Percentiles rank a stretch among this genome's conserved stretches.
phyloP scores from a whole-genome alignment of 805 yeast species.

The Wickerhamiella parazyma region DNA sequence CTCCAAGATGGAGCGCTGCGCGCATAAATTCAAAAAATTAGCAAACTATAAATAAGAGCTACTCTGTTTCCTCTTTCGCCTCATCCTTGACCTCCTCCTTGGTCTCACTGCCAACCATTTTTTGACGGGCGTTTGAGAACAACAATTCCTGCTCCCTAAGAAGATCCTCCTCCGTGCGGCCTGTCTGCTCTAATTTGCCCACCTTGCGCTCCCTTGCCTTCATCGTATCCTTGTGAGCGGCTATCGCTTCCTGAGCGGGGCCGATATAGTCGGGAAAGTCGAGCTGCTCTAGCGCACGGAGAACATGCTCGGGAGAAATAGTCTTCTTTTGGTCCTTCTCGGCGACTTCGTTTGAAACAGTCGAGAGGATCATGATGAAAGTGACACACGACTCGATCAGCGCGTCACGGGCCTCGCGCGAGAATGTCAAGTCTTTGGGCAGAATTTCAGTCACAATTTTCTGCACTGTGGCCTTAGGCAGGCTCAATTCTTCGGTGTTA shows the following conservation, averaged over 20 bases:
- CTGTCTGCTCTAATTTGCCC: slow-evolving; percentile 86
- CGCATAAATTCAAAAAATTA: slow-evolving; percentile 10
- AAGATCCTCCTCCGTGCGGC: slow-evolving; percentile 83
- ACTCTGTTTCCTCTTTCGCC: neutral
- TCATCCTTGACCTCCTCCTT: slow-evolving; percentile 1
- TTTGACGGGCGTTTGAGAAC: slow-evolving; percentile 34
- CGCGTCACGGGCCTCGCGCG: slow-evolving; percentile 90
- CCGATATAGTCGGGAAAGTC: slow-evolving; percentile 80
- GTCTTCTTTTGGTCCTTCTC: slow-evolving; percentile 94
- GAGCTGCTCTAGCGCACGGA: slow-evolving; percentile 72
- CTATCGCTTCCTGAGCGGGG: slow-evolving; percentile 62
- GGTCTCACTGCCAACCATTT: slow-evolving; percentile 16
- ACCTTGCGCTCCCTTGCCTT: slow-evolving; percentile 80
- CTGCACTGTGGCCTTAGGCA: slow-evolving; percentile 72
- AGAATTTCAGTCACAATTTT: slow-evolving; percentile 82
- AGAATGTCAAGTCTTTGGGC: slow-evolving; percentile 75
- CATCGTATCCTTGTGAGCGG: slow-evolving; percentile 75
- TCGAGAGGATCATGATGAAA: slow-evolving; percentile 85
- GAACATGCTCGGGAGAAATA: slow-evolving; percentile 90
- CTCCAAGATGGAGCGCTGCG: slow-evolving; percentile 25
- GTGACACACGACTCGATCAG: slow-evolving; percentile 93
- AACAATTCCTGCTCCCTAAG: slow-evolving; percentile 85
- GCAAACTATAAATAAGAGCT: neutral
- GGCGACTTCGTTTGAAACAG: slow-evolving; percentile 90
- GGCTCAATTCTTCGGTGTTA: slow-evolving; percentile 25